Conservation (phyloP, 2,329 filamentous ascomycete species). For the Claviceps arundinis region DNA sequence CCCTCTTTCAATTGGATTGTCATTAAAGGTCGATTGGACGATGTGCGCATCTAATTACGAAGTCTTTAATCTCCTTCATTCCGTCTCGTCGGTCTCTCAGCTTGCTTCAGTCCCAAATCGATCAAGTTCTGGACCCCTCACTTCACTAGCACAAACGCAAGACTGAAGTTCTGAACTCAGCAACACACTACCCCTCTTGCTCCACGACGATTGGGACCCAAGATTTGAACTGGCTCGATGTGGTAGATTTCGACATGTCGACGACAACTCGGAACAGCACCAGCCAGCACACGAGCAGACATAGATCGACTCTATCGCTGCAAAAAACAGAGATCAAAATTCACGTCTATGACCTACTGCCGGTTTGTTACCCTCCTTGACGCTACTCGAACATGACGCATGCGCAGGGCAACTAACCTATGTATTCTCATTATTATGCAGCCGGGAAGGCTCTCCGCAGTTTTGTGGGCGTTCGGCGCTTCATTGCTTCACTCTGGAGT, state of each 20-base stretch:
- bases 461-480: constrained; percentile 66
- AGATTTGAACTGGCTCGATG: not conserved
- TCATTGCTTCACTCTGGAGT: constrained; percentile 74
- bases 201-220: not conserved
- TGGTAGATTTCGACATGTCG: constrained; percentile 12
- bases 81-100: not conserved
- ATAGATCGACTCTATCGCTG: constrained; percentile 54
- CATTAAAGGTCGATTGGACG: not conserved
- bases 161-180: not conserved
- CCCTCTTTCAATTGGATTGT: not conserved
- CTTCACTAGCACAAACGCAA: not conserved
- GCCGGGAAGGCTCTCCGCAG: constrained; percentile 60
- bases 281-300: constrained; percentile 22
- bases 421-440: constrained; percentile 18
- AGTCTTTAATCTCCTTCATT: not conserved
- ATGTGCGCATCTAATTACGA: not conserved
- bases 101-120: not conserved
- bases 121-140: not conserved
- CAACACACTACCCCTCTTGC: too few species aligned
- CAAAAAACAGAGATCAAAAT: constrained; percentile 63
- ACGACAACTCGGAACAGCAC: constrained; percentile 15
- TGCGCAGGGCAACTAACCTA: not conserved
- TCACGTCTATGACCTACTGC: constrained; percentile 65
- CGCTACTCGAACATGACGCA: not conserved
- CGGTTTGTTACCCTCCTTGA: constrained; percentile 31